Evolutionary conservation across 495 filamentous ascomycete species (phyloP).

Genomic region (Annulohypoxylon nitens): DNA sequence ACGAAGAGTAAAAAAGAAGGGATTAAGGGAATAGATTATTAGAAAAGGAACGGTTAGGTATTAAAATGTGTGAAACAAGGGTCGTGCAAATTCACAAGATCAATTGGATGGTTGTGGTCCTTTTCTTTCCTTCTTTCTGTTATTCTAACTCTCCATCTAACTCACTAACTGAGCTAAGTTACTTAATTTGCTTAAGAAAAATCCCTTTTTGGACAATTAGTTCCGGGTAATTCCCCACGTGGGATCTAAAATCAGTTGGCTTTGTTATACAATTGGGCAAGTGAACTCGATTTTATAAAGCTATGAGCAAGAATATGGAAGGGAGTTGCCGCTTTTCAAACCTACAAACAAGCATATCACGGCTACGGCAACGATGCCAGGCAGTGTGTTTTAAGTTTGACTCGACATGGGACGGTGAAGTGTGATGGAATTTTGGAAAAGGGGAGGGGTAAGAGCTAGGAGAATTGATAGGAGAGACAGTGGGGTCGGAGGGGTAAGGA

Average conservation of each 20-base stretch:
- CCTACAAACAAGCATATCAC: slow-evolving; percentile 10
- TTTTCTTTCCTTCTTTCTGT: background rate
- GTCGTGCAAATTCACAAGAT: slow-evolving; percentile 8
- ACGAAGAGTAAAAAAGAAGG: background rate
- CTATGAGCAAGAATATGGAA: slow-evolving; percentile 2
- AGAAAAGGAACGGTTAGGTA: slow-evolving; percentile 1
- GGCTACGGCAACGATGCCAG: slow-evolving; percentile 19
- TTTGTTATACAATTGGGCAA: slow-evolving; percentile 14
- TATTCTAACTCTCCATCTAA: slow-evolving; percentile 21
- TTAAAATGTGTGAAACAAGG: slow-evolving; percentile 19
- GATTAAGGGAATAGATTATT: background rate
- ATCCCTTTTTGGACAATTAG: slow-evolving; percentile 20
- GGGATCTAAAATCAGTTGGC: slow-evolving; percentile 47
- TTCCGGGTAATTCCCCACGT: slow-evolving; percentile 40
- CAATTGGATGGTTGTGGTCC: background rate
- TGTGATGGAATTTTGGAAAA: slow-evolving; percentile 29
- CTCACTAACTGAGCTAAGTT: no score
- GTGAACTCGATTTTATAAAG: slow-evolving; percentile 9
- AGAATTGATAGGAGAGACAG: slow-evolving; percentile 24
- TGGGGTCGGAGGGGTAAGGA: slow-evolving; percentile 44
- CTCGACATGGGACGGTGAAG: slow-evolving; percentile 35
- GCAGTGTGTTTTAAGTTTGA: slow-evolving; percentile 40
- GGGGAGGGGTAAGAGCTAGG: slow-evolving; percentile 30
- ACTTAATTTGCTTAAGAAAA: slow-evolving; percentile 6
- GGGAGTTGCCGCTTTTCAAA: slow-evolving; percentile 20